Conservation (phyloP, 2,329 filamentous ascomycete species). For the Malbranchea cinnamomea region DNA sequence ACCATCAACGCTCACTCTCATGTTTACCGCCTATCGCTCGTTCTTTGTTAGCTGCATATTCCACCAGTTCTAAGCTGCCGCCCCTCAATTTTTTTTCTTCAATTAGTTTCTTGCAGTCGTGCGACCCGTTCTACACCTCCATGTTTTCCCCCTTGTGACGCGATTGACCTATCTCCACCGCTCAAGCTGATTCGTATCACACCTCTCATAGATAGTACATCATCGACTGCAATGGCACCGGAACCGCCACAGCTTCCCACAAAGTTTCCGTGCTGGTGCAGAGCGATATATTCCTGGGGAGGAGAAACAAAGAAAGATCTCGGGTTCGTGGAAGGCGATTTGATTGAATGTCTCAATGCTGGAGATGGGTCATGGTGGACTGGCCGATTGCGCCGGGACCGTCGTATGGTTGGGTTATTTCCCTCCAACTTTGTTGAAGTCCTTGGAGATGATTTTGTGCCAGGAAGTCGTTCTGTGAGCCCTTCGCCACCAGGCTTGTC, state of each 20-base stretch:
- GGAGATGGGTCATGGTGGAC: slow-evolving; percentile 99
- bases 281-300: slow-evolving; percentile 85
- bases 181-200: no score
- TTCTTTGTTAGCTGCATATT: no score
- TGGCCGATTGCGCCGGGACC: slow-evolving; percentile 75
- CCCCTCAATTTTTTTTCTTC: no score
- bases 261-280: slow-evolving; percentile 80
- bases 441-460: slow-evolving; percentile 70
- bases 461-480: slow-evolving; percentile 36
- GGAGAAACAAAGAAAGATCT: slow-evolving; percentile 91
- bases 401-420: slow-evolving; percentile 80
- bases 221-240: slow-evolving; percentile 33
- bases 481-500: slow-evolving; percentile 32
- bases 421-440: slow-evolving; percentile 96
- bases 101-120: no score
- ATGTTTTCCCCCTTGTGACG: neutral
- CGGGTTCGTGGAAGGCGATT: slow-evolving; percentile 90
- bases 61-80: no score
- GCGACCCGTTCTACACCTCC: neutral
- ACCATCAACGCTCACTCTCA: no score
- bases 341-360: slow-evolving; percentile 96
- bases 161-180: no score
- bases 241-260: slow-evolving; percentile 45
- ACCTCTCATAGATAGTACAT: no score
- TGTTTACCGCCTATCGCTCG: no score